Evolutionary conservation across 148 eudicot species (phyloP), one percentile per base, ranked within the genome.

Genomic region (Selenicereus undatus): DNA sequence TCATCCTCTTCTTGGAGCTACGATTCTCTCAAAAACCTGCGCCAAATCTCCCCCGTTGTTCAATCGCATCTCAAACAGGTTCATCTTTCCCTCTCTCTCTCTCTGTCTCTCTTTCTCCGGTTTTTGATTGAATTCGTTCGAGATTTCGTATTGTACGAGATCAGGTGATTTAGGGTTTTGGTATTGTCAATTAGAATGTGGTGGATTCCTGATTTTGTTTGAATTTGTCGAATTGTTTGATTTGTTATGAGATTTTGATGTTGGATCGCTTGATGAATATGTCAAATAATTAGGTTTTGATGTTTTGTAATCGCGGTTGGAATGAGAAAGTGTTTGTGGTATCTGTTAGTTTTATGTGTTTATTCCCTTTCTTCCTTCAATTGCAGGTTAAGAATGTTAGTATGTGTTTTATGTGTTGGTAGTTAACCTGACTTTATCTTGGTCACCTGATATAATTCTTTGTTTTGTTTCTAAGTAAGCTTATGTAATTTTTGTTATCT

Each of bases 41-140:
- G 92, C 20, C 91, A 89, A 83, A 93, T 96, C 85, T 89, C 99
- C 26, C 95, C 98, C 9, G 29, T 42, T 65, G 97, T 92, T 77
- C 99, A 90, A 79, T 84, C 89, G 66, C 99, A 96, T 88, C 99
- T 93, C 81, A 93, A 93, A 79, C 91, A 89, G 93, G 98, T 95
- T 80, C 73, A n/a, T 29, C 72, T 30, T 39, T 22, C 16, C 68
- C 27, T 62, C 5, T 32, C n/a, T 24, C 24, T n/a, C n/a, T n/a
- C n/a, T n/a, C n/a, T n/a, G n/a, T n/a, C 48, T 22, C 16, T 72
- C 27, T 62, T 8, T 32, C n/a, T 24, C 24, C 22, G 76, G 11
- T 74, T n/a, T 13, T 27, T n/a, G 2, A 43, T 39, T 9, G 73
- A 45, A 35, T 80, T 77, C 65, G 45, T 74, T 43, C 17, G 2